Evolutionary conservation across 2,329 filamentous ascomycete species (phyloP).

Genomic region (Microsporum audouinii): DNA sequence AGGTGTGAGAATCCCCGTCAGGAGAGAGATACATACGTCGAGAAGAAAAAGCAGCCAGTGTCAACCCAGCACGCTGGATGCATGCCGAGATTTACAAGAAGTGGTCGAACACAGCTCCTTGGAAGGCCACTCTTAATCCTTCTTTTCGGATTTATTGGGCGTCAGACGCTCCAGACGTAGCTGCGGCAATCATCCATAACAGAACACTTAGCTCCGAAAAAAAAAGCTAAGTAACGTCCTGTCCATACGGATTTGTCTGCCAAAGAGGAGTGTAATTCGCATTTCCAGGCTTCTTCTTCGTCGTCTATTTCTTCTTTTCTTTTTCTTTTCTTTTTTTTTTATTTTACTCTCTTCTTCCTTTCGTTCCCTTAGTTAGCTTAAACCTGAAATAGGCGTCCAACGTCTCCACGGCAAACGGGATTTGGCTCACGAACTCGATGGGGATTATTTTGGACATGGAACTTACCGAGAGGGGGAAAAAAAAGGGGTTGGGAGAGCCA

Average conservation of each 20-base stretch:
- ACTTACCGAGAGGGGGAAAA: background rate
- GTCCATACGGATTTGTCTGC: background rate
- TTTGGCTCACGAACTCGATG: background rate
- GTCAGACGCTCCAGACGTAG: background rate
- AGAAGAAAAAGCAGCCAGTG: background rate
- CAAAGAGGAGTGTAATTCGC: background rate
- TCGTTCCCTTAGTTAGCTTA: background rate
- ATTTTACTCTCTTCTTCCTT: background rate
- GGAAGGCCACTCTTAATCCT: background rate
- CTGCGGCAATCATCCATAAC: constrained; percentile 1
- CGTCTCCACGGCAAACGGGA: background rate
- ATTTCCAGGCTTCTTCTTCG: background rate
- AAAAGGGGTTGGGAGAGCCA: background rate
- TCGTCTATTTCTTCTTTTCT: background rate
- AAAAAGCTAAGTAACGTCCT: background rate
- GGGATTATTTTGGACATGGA: background rate
- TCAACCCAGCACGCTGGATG: constrained; percentile 5
- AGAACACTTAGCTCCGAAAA: background rate
- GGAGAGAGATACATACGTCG: background rate
- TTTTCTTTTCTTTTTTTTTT: background rate
- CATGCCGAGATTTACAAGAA: background rate
- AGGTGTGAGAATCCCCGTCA: constrained; percentile 1
- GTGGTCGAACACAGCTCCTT: background rate
- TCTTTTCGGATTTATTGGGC: background rate
- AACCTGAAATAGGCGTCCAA: background rate